Evolutionary conservation across 1,284 basidiomycete species (phyloP).

Genomic region (Serendipita sp.): DNA sequence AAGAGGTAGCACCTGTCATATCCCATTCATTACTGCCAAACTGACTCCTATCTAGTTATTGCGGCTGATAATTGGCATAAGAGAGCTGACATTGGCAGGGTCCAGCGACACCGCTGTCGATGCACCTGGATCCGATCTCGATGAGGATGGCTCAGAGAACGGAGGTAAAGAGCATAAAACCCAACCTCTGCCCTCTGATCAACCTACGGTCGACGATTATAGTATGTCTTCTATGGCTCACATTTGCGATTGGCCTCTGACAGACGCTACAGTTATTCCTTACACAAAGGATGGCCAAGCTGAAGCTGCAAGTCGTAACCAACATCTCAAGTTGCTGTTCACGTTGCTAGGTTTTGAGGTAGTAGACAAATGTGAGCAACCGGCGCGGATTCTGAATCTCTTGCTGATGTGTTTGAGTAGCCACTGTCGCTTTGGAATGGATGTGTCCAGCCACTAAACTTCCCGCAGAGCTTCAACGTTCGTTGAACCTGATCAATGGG

Average conservation of each 20-base stretch:
- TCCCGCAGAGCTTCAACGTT: slow-evolving; percentile 47
- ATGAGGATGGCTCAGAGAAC: slow-evolving; percentile 16
- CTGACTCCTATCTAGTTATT: slow-evolving; percentile 39
- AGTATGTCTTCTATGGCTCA: slow-evolving; percentile 33
- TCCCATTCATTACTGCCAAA: not conserved
- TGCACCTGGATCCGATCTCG: slow-evolving; percentile 33
- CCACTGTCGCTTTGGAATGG: slow-evolving; percentile 64
- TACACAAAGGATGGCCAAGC: slow-evolving; percentile 58
- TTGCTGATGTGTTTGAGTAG: slow-evolving; percentile 24
- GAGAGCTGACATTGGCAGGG: slow-evolving; percentile 56
- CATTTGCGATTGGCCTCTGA: not conserved
- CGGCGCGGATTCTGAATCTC: slow-evolving; percentile 6
- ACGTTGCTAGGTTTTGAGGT: slow-evolving; percentile 52
- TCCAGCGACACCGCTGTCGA: slow-evolving; percentile 34
- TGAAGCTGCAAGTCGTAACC: slow-evolving; percentile 61
- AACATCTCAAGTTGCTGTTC: slow-evolving; percentile 70
- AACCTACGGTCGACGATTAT: slow-evolving; percentile 61
- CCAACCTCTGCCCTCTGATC: slow-evolving; percentile 45
- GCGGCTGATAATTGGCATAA: slow-evolving; percentile 45
- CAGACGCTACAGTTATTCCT: slow-evolving; percentile 43
- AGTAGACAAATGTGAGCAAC: slow-evolving; percentile 40
- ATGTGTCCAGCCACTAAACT: slow-evolving; percentile 53
- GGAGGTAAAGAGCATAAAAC: slow-evolving; percentile 21
- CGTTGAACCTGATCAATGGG: slow-evolving; percentile 57
- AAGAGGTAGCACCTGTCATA: slow-evolving; percentile 36